Evolutionary conservation across 1,139 yeast genomes (phyloP).

Genomic region (Komagataea norvegica): DNA sequence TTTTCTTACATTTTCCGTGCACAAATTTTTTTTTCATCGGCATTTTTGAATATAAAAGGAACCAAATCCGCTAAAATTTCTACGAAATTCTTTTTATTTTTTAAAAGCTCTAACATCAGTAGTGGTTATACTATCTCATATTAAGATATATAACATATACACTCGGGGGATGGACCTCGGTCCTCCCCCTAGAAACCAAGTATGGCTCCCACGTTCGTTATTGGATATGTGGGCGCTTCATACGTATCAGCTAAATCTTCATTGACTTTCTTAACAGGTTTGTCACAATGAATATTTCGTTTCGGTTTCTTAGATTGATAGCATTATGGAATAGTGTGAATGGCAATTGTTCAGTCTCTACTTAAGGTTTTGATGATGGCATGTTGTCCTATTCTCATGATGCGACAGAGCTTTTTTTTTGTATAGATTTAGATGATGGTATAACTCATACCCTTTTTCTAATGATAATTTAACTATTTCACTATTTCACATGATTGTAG

Average conservation of each 20-base stretch:
- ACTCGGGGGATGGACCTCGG: slow-evolving; percentile 22
- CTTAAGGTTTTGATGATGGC: slow-evolving; percentile 22
- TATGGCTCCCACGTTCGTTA: slow-evolving; percentile 23
- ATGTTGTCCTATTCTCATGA: slow-evolving; percentile 25
- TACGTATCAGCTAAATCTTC: slow-evolving; percentile 29
- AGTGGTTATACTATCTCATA: slow-evolving; percentile 68
- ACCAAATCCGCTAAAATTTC: slow-evolving; percentile 12
- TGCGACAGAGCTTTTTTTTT: slow-evolving; percentile 21
- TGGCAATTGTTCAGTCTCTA: slow-evolving; percentile 15
- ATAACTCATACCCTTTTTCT: slow-evolving; percentile 1
- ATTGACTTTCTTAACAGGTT: slow-evolving; percentile 30
- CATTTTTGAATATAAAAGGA: slow-evolving; percentile 17
- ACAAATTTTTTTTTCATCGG: background rate
- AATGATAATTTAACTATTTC: background rate
- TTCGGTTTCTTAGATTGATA: slow-evolving; percentile 29
- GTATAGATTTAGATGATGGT: background rate
- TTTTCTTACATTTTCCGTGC: slow-evolving; percentile 1
- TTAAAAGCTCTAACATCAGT: slow-evolving; percentile 44
- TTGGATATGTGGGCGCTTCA: slow-evolving; percentile 22
- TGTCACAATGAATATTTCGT: slow-evolving; percentile 29
- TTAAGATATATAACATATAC: slow-evolving; percentile 44
- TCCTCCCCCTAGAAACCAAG: slow-evolving; percentile 26
- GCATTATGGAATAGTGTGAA: slow-evolving; percentile 26
- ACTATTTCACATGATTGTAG: slow-evolving; percentile 1
- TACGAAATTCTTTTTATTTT: slow-evolving; percentile 4